These are phyloP conservation scores for Macrolepiota dolichaula DNA, from an alignment of 768 basidiomycete species.

Conservation along the genomic window DNA sequence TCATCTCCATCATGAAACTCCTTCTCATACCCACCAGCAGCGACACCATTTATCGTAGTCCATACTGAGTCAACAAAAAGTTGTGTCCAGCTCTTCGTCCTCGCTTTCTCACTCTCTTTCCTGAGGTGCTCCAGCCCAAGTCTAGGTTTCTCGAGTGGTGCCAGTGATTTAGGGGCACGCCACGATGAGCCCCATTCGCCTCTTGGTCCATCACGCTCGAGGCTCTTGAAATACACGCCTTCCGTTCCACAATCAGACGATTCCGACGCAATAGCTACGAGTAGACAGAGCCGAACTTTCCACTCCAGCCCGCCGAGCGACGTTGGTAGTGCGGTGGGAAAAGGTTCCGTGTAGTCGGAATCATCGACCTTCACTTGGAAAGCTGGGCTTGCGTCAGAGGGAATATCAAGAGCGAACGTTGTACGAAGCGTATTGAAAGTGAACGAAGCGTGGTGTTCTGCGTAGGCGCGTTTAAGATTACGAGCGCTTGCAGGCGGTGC, in stretches of 20 bases:
- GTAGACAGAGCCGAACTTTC: slow-evolving; percentile 81
- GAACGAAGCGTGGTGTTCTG: slow-evolving; percentile 81
- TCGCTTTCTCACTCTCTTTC: slow-evolving; percentile 16
- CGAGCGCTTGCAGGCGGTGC: slow-evolving; percentile 43
- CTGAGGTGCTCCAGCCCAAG: slow-evolving; percentile 16
- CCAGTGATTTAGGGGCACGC: slow-evolving; percentile 53
- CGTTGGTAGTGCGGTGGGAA: slow-evolving; percentile 8
- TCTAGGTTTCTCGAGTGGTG: slow-evolving; percentile 53
- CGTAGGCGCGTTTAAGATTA: slow-evolving; percentile 71
- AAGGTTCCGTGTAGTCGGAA: slow-evolving; percentile 10
- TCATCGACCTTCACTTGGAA: slow-evolving; percentile 65
- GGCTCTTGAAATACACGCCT: slow-evolving; percentile 49
- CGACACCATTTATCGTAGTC: neutral
- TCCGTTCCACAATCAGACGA: slow-evolving; percentile 41
- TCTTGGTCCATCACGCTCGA: slow-evolving; percentile 53
- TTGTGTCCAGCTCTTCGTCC: slow-evolving; percentile 34
- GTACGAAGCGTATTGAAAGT: slow-evolving; percentile 70
- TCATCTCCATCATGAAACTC: slow-evolving; percentile 61
- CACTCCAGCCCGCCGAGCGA: slow-evolving; percentile 78
- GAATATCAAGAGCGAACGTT: slow-evolving; percentile 89
- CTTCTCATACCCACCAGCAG: slow-evolving; percentile 30
- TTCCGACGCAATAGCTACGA: slow-evolving; percentile 70
- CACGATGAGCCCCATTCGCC: slow-evolving; percentile 76
- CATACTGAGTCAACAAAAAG: slow-evolving; percentile 31
- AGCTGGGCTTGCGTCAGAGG: slow-evolving; percentile 84